Conservation (phyloP, 148 eudicot species). For the Cornus florida region DNA sequence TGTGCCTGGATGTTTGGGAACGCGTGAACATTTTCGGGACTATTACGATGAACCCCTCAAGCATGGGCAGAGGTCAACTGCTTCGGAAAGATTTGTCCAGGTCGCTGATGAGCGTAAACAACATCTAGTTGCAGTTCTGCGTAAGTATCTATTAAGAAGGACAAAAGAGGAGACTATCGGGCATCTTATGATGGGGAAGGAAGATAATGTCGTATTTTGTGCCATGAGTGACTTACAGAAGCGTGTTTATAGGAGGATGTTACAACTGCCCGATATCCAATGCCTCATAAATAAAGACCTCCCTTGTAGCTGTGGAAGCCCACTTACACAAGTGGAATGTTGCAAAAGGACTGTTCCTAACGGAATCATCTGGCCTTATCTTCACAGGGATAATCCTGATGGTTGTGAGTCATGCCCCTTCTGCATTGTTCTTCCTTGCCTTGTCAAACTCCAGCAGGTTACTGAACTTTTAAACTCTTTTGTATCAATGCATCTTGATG, state of each 20-base stretch:
- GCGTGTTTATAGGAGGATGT: slow-evolving; percentile 78
- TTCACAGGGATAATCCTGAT: slow-evolving; percentile 83
- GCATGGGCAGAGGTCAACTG: slow-evolving; percentile 93
- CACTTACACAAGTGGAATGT: slow-evolving; percentile 89
- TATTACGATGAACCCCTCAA: slow-evolving; percentile 94
- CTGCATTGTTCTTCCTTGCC: slow-evolving; percentile 91
- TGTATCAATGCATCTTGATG: neutral
- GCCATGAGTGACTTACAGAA: slow-evolving; percentile 92
- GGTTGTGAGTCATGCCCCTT: slow-evolving; percentile 96
- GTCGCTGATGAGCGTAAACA: slow-evolving; percentile 83
- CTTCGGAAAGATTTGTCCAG: slow-evolving; percentile 71
- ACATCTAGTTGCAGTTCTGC: slow-evolving; percentile 76
- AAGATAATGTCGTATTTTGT: slow-evolving; percentile 97
- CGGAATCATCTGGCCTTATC: slow-evolving; percentile 86
- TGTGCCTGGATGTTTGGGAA: slow-evolving; percentile 83
- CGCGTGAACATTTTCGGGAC: slow-evolving; percentile 91
- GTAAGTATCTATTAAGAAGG: slow-evolving; percentile 75
- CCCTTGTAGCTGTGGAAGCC: slow-evolving; percentile 96
- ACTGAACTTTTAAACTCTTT: neutral
- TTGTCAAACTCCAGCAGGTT: slow-evolving; percentile 97
- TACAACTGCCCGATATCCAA: slow-evolving; percentile 81
- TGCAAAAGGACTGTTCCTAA: slow-evolving; percentile 74
- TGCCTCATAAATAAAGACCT: slow-evolving; percentile 86
- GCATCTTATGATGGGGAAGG: slow-evolving; percentile 97
- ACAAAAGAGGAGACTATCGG: slow-evolving; percentile 98